Percentiles rank a stretch among this genome's conserved stretches.
These are phyloP conservation scores for Croton laevigatus DNA, from an alignment of 441 rosid genomes.

Conservation along the genomic window DNA sequence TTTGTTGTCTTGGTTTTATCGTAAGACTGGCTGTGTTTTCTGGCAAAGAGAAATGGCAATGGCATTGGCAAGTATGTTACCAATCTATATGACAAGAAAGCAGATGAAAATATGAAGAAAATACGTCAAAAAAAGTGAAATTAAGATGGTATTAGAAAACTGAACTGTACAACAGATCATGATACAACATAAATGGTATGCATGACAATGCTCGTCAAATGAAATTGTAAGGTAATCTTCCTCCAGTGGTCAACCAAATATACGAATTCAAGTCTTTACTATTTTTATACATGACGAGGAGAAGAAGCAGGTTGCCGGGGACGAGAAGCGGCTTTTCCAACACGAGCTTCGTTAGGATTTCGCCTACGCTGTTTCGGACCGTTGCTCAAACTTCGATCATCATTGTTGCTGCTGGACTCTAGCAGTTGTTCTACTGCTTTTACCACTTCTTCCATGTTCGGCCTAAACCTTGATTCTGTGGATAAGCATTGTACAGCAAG, in stretches of 20 bases:
- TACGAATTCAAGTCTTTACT: not conserved
- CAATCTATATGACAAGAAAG: too few species aligned
- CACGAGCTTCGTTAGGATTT: slow-evolving; percentile 5
- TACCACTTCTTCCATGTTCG: slow-evolving; percentile 58
- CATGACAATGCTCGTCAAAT: slow-evolving; percentile 6
- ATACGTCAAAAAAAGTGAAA: not conserved
- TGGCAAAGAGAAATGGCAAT: too few species aligned
- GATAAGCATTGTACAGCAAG: slow-evolving; percentile 73
- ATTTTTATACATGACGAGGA: slow-evolving; percentile 23
- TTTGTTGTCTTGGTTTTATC: too few species aligned
- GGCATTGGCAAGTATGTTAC: not conserved
- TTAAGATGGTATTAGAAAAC: not conserved
- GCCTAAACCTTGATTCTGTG: slow-evolving; percentile 56
- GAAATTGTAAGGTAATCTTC: not conserved
- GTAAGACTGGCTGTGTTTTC: too few species aligned
- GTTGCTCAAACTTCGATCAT: slow-evolving; percentile 20
- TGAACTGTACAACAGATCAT: slow-evolving; percentile 18
- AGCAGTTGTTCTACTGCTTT: slow-evolving; percentile 51
- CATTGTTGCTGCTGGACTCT: slow-evolving; percentile 26
- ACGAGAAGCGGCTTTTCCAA: slow-evolving; percentile 22
- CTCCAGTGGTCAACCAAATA: not conserved
- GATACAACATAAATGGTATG: not conserved
- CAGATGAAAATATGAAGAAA: too few species aligned
- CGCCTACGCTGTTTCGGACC: slow-evolving; percentile 17
- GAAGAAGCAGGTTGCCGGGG: slow-evolving; percentile 40